Evolutionary conservation across 345 rosid genomes (phyloP).

Genomic region (Eucalyptus viminalis): DNA sequence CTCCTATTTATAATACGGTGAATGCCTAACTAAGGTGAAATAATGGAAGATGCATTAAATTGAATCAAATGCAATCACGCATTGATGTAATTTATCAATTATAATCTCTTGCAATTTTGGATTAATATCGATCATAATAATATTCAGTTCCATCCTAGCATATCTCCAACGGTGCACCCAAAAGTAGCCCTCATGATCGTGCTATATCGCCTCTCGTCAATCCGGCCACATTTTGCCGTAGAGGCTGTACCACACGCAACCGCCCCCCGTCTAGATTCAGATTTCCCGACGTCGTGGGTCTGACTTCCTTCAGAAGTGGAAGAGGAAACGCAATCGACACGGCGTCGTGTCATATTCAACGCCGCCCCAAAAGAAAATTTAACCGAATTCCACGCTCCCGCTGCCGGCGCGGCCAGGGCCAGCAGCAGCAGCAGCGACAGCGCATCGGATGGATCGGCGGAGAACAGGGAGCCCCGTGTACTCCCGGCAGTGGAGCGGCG

Average conservation of each 20-base stretch:
- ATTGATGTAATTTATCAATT: too few species aligned
- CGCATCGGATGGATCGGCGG: constrained; percentile 49
- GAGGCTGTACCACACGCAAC: neutral
- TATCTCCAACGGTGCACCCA: too few species aligned
- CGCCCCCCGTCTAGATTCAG: neutral
- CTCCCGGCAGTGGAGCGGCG: constrained; percentile 84
- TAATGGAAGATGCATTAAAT: too few species aligned
- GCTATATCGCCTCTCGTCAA: too few species aligned
- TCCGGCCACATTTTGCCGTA: too few species aligned
- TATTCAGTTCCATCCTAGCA: too few species aligned
- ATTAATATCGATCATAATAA: too few species aligned
- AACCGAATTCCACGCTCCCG: neutral
- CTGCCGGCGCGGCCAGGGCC: neutral
- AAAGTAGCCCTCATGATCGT: too few species aligned
- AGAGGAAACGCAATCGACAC: neutral
- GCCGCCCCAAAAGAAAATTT: neutral
- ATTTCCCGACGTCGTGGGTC: neutral
- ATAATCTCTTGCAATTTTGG: too few species aligned
- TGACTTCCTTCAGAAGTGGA: neutral
- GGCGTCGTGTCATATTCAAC: neutral
- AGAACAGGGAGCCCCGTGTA: constrained; percentile 60
- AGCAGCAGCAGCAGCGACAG: neutral
- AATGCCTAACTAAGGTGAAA: too few species aligned
- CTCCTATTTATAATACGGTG: too few species aligned
- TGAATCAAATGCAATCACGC: too few species aligned